phyloP scores from a whole-genome alignment of 2,329 filamentous ascomycete species.

The Periconia sp. region DNA sequence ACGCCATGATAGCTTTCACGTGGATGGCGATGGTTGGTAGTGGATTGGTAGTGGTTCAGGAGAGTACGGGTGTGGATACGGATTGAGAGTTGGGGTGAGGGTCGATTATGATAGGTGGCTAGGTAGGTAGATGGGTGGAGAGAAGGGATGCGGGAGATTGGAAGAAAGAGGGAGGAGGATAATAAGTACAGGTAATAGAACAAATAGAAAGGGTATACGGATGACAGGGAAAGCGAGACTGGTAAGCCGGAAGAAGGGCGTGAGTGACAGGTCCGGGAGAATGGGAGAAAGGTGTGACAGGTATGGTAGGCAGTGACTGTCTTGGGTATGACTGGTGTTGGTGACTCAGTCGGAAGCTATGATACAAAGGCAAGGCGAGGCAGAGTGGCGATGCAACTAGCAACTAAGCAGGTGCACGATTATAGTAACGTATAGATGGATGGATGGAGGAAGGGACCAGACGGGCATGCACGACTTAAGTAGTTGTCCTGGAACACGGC shows the following conservation, averaged over 20 bases:
- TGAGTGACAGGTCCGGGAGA: constrained; percentile 28
- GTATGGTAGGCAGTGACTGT: constrained; percentile 33
- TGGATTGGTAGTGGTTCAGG: constrained; percentile 7
- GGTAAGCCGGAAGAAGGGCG: constrained; percentile 9
- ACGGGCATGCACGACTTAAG: too few relatives aligned
- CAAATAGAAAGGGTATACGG: too few relatives aligned
- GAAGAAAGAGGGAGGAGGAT: constrained; percentile 13
- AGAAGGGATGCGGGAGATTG: constrained; percentile 7
- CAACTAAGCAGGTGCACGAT: constrained; percentile 12
- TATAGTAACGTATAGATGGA: constrained; percentile 5
- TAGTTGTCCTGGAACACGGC: too few relatives aligned
- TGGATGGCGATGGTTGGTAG: constrained; percentile 9
- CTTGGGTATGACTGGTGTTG: constrained; percentile 36
- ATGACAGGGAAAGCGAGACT: background rate
- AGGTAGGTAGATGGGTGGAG: constrained; percentile 15
- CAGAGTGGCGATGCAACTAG: constrained; percentile 29
- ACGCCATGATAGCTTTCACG: constrained; percentile 42
- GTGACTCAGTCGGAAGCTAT: constrained; percentile 35
- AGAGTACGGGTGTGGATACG: constrained; percentile 8
- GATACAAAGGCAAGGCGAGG: constrained; percentile 2
- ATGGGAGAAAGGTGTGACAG: constrained; percentile 30
- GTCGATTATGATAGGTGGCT: constrained; percentile 7
- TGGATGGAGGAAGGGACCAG: constrained; percentile 11
- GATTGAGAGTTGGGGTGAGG: constrained; percentile 5
- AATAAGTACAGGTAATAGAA: background rate